Evolutionary conservation across 306 rosid genomes (phyloP), one percentile per base, ranked within the genome.

Genomic region (Medicago ruthenica): DNA sequence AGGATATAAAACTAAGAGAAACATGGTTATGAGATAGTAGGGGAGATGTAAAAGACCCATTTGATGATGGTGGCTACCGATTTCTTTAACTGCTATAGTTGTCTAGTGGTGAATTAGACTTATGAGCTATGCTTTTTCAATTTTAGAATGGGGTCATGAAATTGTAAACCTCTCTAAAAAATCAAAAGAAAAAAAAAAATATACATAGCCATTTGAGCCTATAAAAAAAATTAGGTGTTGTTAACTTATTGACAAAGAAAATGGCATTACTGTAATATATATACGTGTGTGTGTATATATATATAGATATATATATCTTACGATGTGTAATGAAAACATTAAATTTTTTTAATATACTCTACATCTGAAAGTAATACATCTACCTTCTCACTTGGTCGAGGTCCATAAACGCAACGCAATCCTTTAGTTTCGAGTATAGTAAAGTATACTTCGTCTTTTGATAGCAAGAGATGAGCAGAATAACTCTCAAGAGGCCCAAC

Each of bases 401-500:
- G 97, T 71, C 98, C 91, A 79, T 92, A 96, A 57, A 89, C 39
- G 79, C 88, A 83, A 74, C 83, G 84, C 39, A 85, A 80, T 65
- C 96, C 99, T 85, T 81, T 96, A 24, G 91, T 88, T 85, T 92
- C 96, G 58, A 85, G 86, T 67, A 88, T 88, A 54, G 87, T 87
- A 84, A 96, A 92, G 89, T 96, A 96, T 67, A 92, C 69, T 81
- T 92, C 98, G 67, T 96, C 99, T 85, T 85, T 86, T 44, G 98
- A 90, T 73, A 96, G 85, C 88, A 92, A 86, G 51, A 89, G 82
- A 82, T 96, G 99, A 41, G 98, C 85, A 77, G 91, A 92, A 82
- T 96, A 96, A 83, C 98, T 85, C 80, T 96, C 99, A 70, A 92
- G 96, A 77, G 98, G 91, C 70, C 87, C 96, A 73, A 70, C 44